phyloP scores from a whole-genome alignment of 148 eudicot species.

The Rhododendron henanense region DNA sequence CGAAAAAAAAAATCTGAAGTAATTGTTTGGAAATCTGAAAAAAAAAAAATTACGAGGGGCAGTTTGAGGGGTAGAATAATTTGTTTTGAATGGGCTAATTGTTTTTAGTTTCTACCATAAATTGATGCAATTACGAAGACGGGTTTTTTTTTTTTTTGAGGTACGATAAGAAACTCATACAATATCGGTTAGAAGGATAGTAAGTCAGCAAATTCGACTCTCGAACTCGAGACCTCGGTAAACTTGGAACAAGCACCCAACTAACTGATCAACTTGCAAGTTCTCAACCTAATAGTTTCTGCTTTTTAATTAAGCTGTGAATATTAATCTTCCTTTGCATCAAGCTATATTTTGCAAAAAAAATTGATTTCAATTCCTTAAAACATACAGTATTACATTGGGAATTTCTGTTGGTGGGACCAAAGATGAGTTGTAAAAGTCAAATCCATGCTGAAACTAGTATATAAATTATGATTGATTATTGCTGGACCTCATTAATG shows the following conservation, averaged over 20 bases:
- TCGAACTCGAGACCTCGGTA: no score
- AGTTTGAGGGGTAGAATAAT: background rate
- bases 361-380: background rate
- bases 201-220: no score
- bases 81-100: background rate
- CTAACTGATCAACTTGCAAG: no score
- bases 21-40: background rate
- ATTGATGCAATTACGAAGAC: background rate
- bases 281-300: background rate
- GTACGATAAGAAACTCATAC: background rate
- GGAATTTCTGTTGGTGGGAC: background rate
- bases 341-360: background rate
- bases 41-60: background rate
- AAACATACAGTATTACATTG: background rate
- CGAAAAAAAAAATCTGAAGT: background rate
- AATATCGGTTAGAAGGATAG: background rate
- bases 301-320: background rate
- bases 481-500: background rate
- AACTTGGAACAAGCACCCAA: no score
- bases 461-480: background rate
- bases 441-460: background rate
- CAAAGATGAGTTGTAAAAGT: constrained; percentile 1
- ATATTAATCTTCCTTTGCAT: background rate
- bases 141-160: background rate
- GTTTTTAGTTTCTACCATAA: background rate